These are phyloP conservation scores for Hygrocybe coccinea DNA, from an alignment of 768 basidiomycete species.

Conservation along the genomic window DNA sequence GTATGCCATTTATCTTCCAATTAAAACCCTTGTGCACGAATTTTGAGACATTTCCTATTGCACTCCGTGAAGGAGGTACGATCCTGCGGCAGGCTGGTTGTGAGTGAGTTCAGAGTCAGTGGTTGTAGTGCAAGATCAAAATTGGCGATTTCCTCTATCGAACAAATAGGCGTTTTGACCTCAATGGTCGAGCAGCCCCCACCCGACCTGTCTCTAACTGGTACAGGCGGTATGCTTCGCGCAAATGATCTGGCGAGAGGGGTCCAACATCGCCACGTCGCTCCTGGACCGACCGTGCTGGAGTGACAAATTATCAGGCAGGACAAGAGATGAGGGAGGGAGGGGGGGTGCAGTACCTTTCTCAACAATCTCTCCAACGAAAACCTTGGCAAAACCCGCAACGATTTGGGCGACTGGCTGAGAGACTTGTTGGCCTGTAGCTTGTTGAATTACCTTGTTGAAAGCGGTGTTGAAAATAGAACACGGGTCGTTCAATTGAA, in stretches of 20 bases:
- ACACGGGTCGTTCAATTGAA: neutral
- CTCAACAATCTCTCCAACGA: constrained; percentile 89
- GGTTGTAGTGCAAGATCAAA: too few species aligned
- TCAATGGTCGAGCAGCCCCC: constrained; percentile 67
- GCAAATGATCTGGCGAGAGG: constrained; percentile 80
- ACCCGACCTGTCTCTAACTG: constrained; percentile 77
- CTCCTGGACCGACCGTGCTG: constrained; percentile 73
- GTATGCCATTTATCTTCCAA: too few species aligned
- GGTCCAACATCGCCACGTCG: constrained; percentile 72
- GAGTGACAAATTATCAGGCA: neutral
- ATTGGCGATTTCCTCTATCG: constrained; percentile 6
- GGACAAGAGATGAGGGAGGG: neutral
- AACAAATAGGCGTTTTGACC: constrained; percentile 70
- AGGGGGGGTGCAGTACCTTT: constrained; percentile 50
- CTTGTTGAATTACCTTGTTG: constrained; percentile 74
- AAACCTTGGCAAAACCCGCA: constrained; percentile 86
- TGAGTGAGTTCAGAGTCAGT: too few species aligned
- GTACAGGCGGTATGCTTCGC: constrained; percentile 83
- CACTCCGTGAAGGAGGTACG: too few species aligned
- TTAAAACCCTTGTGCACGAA: too few species aligned
- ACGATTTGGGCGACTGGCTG: constrained; percentile 85
- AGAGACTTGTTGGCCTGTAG: constrained; percentile 74
- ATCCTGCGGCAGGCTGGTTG: too few species aligned
- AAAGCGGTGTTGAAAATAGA: neutral
- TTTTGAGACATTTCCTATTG: too few species aligned